Conservation (phyloP, 1,284 basidiomycete genomes). For the Wallemia hederae region DNA sequence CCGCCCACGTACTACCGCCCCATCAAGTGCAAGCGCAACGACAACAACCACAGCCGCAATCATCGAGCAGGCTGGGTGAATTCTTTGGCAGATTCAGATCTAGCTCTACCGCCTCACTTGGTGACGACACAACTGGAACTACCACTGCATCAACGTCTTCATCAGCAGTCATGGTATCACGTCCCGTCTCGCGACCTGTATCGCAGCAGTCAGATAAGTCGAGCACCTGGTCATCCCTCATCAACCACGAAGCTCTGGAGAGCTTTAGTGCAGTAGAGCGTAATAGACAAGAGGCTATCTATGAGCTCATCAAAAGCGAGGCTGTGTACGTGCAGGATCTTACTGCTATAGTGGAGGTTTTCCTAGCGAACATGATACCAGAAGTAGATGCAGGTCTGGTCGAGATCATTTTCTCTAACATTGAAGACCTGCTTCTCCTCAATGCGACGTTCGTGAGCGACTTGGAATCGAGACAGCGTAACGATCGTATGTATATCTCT, state of each 20-base stretch:
- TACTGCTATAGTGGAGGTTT: slow-evolving; percentile 60
- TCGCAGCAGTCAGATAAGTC: background rate
- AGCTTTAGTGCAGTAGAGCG: slow-evolving; percentile 46
- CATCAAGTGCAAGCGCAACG: background rate
- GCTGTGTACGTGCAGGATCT: slow-evolving; percentile 59
- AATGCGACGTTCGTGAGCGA: slow-evolving; percentile 64
- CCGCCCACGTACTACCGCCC: background rate
- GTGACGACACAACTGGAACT: background rate
- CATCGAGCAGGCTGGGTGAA: background rate
- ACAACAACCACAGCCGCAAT: background rate
- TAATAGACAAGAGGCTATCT: slow-evolving; percentile 61
- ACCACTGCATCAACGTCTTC: background rate
- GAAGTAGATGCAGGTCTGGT: slow-evolving; percentile 30
- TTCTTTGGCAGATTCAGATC: background rate
- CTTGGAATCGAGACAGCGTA: slow-evolving; percentile 66
- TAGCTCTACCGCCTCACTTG: background rate
- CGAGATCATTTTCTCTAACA: slow-evolving; percentile 61
- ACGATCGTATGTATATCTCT: slow-evolving; percentile 66
- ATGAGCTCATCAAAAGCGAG: slow-evolving; percentile 73
- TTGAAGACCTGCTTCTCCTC: slow-evolving; percentile 62
- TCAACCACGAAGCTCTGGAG: slow-evolving; percentile 48
- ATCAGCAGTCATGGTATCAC: slow-evolving; percentile 1
- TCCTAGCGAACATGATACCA: slow-evolving; percentile 14
- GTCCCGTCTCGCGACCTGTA: background rate
- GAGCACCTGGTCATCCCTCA: slow-evolving; percentile 71